These are phyloP conservation scores for Ophiocordyceps unilateralis DNA, from an alignment of 2,329 filamentous ascomycete genomes.

Conservation along the genomic window DNA sequence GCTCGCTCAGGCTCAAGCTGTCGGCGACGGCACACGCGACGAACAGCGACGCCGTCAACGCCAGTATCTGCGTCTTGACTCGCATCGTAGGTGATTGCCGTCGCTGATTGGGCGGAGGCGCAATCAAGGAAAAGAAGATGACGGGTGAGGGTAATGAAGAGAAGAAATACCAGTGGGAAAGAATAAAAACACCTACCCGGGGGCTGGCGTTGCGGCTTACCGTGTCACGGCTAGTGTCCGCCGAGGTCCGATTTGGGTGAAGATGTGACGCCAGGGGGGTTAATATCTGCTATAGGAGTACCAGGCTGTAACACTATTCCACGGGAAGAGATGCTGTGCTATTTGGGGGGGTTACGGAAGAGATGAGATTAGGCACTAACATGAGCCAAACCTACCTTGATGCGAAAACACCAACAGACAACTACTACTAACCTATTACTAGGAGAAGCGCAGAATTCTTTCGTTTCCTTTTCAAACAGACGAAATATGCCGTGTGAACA, in stretches of 20 bases:
- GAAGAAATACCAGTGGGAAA: neutral
- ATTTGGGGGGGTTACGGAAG: too few species aligned
- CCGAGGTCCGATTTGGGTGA: neutral
- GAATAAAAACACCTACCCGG: neutral
- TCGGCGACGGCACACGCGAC: conserved; percentile 11
- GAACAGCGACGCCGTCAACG: conserved; percentile 7
- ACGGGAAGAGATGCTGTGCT: too few species aligned
- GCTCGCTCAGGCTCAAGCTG: conserved; percentile 40
- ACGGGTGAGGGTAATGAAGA: neutral
- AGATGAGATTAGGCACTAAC: too few species aligned
- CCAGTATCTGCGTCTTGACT: neutral
- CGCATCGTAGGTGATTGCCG: neutral
- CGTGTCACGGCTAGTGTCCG: neutral
- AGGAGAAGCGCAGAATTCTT: too few species aligned
- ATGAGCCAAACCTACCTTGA: too few species aligned
- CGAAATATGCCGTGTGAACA: too few species aligned
- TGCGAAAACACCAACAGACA: too few species aligned
- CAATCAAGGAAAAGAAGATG: neutral
- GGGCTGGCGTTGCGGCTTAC: neutral
- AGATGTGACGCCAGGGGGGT: neutral
- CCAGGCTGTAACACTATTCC: too few species aligned
- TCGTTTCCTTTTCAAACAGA: too few species aligned
- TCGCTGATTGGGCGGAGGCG: neutral
- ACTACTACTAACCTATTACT: too few species aligned
- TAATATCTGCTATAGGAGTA: too few species aligned